Evolutionary conservation across 306 rosid species (phyloP).

Genomic region (Abrus precatorius): DNA sequence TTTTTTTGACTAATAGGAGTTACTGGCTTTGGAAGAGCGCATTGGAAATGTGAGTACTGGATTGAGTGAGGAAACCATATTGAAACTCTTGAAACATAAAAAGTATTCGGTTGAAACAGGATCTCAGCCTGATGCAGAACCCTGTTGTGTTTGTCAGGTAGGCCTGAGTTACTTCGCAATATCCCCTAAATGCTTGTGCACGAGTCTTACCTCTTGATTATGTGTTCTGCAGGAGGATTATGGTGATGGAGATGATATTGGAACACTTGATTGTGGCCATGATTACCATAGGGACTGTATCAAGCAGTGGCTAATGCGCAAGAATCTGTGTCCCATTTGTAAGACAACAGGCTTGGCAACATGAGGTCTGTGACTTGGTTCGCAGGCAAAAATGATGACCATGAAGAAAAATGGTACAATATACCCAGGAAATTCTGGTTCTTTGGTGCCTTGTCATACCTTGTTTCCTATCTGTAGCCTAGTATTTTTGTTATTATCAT

Average conservation of each 20-base stretch:
- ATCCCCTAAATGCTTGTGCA: not conserved
- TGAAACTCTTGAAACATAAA: conserved; percentile 60
- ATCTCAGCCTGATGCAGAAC: conserved; percentile 67
- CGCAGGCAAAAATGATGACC: conserved; percentile 42
- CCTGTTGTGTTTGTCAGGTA: conserved; percentile 92
- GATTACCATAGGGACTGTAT: conserved; percentile 72
- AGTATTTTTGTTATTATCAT: conserved; percentile 42
- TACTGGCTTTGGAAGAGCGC: conserved; percentile 88
- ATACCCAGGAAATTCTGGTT: conserved; percentile 21
- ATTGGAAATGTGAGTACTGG: conserved; percentile 90
- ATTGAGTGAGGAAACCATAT: conserved; percentile 70
- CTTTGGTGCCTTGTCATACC: conserved; percentile 38
- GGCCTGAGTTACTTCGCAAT: not conserved
- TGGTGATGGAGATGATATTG: conserved; percentile 69
- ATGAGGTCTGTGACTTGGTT: conserved; percentile 52
- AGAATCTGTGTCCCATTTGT: conserved; percentile 91
- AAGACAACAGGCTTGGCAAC: conserved; percentile 76
- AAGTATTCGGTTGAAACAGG: conserved; percentile 47
- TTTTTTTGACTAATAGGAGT: conserved; percentile 60
- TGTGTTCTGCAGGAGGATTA: conserved; percentile 73
- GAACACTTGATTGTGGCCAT: conserved; percentile 82
- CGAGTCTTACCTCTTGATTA: conserved; percentile 30
- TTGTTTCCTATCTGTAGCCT: conserved; percentile 18
- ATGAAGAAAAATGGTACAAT: conserved; percentile 38
- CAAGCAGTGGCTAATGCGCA: conserved; percentile 80